Percentiles rank a stretch among this genome's conserved stretches.
These are phyloP conservation scores for Colletotrichum simmondsii DNA, from an alignment of 2,329 filamentous ascomycete species.

Conservation along the genomic window DNA sequence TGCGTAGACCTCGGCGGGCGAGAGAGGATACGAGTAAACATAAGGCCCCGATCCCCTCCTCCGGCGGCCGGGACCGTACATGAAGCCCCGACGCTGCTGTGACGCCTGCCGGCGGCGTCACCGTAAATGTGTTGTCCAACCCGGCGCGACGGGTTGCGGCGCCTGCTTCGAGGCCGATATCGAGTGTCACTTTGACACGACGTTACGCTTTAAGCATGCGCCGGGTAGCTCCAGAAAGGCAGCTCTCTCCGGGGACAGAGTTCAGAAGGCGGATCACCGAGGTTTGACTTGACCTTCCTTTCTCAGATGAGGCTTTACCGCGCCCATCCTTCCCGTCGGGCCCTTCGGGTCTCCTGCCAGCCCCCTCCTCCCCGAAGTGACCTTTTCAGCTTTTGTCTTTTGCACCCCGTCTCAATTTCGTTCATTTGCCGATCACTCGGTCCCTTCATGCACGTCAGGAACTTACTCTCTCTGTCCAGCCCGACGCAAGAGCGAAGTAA, in stretches of 20 bases:
- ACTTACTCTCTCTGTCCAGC: not conserved
- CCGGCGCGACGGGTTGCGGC: constrained; percentile 21
- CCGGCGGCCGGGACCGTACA: not conserved
- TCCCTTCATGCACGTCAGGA: no score
- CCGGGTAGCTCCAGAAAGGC: constrained; percentile 17
- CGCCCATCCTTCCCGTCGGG: not conserved
- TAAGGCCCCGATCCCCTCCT: no score
- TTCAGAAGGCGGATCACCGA: constrained; percentile 7
- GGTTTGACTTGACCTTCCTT: constrained; percentile 14
- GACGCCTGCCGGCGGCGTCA: constrained; percentile 30
- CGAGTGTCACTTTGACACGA: constrained; percentile 25
- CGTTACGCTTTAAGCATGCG: constrained; percentile 26
- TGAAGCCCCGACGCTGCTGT: constrained; percentile 30
- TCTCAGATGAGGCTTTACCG: not conserved
- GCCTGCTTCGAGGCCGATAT: constrained; percentile 24
- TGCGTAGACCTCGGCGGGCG: not conserved
- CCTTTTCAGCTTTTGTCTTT: no score
- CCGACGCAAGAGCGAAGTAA: constrained; percentile 10
- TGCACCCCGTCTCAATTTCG: not conserved
- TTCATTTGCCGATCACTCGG: not conserved
- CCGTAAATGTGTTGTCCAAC: constrained; percentile 27
- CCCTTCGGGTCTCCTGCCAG: no score
- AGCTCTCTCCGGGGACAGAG: not conserved
- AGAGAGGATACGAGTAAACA: not conserved
- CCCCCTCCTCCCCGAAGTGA: not conserved